Percentiles rank a stretch among this genome's conserved stretches.
These are phyloP conservation scores for Camptophora hylomeconis DNA, from an alignment of 2,329 filamentous ascomycete species.

Conservation along the genomic window DNA sequence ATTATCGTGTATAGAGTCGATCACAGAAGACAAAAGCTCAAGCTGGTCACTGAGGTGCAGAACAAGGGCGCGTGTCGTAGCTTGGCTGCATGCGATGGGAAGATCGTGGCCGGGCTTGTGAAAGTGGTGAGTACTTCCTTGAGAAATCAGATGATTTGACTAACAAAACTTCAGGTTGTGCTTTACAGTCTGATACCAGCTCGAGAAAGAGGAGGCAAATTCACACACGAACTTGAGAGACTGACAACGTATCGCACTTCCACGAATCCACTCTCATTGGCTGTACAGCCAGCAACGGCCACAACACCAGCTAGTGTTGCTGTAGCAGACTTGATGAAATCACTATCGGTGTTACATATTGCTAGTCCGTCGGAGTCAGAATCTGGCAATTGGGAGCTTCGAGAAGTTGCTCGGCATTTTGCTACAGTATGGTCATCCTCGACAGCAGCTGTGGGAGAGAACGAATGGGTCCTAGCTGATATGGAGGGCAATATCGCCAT, in stretches of 20 bases:
- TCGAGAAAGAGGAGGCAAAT: conserved; percentile 13
- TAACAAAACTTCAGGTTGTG: conserved; percentile 36
- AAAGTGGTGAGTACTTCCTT: conserved; percentile 54
- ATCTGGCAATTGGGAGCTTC: conserved; percentile 30
- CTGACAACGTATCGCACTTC: conserved; percentile 66
- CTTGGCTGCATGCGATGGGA: conserved; percentile 59
- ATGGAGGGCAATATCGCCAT: conserved; percentile 79
- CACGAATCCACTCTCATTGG: conserved; percentile 71
- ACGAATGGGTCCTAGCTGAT: conserved; percentile 73
- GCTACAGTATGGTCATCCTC: conserved; percentile 73
- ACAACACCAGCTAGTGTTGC: conserved; percentile 51
- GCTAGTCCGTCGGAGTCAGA: conserved; percentile 18
- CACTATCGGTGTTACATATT: conserved; percentile 65
- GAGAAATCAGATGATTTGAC: no score
- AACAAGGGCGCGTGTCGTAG: conserved; percentile 73
- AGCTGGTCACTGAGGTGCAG: conserved; percentile 53
- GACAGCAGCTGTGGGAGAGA: conserved; percentile 55
- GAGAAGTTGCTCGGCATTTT: conserved; percentile 67
- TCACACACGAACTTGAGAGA: conserved; percentile 45
- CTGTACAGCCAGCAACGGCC: conserved; percentile 43
- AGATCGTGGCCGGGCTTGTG: conserved; percentile 74
- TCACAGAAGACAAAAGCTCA: conserved; percentile 59
- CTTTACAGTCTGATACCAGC: conserved; percentile 37
- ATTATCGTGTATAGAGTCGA: conserved; percentile 72
- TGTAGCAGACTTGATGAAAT: conserved; percentile 90